phyloP scores from a whole-genome alignment of 169 alveolate species.

The Plasmodium vinckei region DNA sequence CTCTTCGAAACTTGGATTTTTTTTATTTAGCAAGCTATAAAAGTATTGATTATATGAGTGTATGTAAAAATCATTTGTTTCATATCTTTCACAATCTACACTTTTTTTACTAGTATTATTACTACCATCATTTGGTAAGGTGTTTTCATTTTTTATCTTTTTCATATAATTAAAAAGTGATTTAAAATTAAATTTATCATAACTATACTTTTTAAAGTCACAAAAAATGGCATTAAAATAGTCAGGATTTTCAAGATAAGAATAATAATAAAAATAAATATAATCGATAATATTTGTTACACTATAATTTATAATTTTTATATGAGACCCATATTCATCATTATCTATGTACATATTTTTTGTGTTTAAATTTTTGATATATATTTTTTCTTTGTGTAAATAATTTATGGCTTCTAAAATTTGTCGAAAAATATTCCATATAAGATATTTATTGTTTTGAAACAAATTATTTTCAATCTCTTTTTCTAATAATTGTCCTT shows the following conservation, averaged over 20 bases:
- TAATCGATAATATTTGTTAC: conserved; percentile 46
- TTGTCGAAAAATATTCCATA: conserved; percentile 66
- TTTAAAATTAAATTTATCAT: not conserved
- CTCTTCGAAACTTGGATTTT: conserved; percentile 44
- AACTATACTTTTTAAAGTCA: not conserved
- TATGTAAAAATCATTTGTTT: conserved; percentile 31
- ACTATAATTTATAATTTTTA: conserved; percentile 60
- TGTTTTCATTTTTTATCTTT: not conserved
- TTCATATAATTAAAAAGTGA: not conserved
- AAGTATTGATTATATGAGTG: conserved; percentile 61
- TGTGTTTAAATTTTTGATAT: conserved; percentile 43
- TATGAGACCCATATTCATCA: conserved; percentile 57
- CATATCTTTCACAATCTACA: not conserved
- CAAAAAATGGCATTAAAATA: conserved; percentile 9
- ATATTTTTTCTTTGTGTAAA: conserved; percentile 47
- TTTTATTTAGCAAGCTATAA: conserved; percentile 21
- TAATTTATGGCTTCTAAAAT: conserved; percentile 49
- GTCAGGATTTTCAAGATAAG: conserved; percentile 15
- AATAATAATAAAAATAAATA: conserved; percentile 41
- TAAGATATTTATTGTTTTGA: conserved; percentile 59
- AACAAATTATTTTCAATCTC: conserved; percentile 48
- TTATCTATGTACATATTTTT: conserved; percentile 47
- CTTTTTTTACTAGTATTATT: not conserved
- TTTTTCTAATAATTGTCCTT: conserved; percentile 55
- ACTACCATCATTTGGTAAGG: not conserved